Evolutionary conservation across 2,329 filamentous ascomycete species (phyloP).

Genomic region (Neophaeococcomyces aloes): DNA sequence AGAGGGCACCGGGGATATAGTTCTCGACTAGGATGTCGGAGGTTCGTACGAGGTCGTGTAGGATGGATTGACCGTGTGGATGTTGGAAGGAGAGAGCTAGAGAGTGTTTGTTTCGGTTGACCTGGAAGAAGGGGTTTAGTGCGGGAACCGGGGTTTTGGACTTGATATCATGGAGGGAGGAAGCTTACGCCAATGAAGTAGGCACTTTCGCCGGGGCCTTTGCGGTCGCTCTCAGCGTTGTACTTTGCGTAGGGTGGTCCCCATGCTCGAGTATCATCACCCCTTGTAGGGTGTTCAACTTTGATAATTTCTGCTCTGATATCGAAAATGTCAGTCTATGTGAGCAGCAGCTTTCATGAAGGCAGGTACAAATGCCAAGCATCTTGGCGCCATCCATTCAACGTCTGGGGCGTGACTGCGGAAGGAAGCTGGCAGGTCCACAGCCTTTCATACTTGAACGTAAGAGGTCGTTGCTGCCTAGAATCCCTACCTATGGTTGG

Average conservation of each 20-base stretch:
- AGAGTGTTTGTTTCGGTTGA: conserved; percentile 95
- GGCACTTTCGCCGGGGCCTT: conserved; percentile 69
- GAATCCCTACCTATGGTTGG: no score
- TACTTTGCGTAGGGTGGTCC: conserved; percentile 87
- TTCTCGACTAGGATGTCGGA: conserved; percentile 95
- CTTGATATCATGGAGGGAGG: conserved; percentile 4
- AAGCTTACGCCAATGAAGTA: conserved; percentile 77
- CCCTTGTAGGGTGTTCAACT: conserved; percentile 81
- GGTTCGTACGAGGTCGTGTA: conserved; percentile 72
- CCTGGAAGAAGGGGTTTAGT: conserved; percentile 42
- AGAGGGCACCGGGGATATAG: conserved; percentile 72
- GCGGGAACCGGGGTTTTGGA: not conserved
- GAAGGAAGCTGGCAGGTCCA: no score
- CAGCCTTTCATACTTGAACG: no score
- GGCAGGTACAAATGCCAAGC: no score
- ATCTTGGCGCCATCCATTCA: not conserved
- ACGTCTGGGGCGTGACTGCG: not conserved
- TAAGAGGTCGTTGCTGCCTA: no score
- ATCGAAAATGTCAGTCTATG: not conserved
- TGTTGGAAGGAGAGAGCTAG: conserved; percentile 85
- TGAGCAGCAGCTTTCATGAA: no score
- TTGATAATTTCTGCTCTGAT: conserved; percentile 89
- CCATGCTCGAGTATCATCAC: conserved; percentile 93
- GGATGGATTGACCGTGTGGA: conserved; percentile 67
- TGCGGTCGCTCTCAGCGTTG: conserved; percentile 21